Evolutionary conservation across 352 stramenopile species (phyloP), one percentile per base, ranked within the genome.

Genomic region (Labyrinthula sp.): DNA sequence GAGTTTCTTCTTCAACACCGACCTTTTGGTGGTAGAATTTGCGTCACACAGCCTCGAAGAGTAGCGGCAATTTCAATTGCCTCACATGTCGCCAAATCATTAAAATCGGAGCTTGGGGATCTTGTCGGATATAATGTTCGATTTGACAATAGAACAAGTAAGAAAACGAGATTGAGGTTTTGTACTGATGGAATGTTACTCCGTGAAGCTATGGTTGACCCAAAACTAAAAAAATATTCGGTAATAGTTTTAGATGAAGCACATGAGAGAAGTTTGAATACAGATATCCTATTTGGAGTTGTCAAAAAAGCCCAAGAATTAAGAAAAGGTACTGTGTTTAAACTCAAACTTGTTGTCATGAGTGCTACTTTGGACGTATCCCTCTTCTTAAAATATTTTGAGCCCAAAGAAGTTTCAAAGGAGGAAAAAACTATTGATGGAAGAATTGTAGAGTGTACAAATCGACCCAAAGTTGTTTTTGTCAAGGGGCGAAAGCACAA

Each of bases 61-160:
- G 87, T 99, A 14, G 90, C 90, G 18, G 91, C 89, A 4, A 98
- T 99, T 83, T 93, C 77, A 54, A 85, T 99, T 12, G 89, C 90
- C 2, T 77, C 85, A 21, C 86, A 90, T 60, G 92, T 99, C 2
- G 77, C 87, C 3, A 68, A 96, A 47, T 90, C 99, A 62, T 95
- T 97, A 81, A 79, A 91, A 59, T 76, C 90, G n/a, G 82, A 86
- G 49, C 60, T 97, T 5, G 89, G 34, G 5, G 33, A 24, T 6
- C 35, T 54, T 14, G 75, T 95, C 9, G 81, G 84, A 23, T 89
- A 93, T 65, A 76, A 69, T 33, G 77, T 93, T 28, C 69, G 82
- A 2, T 94, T 94, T 56, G 84, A 94, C 48, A 77, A 93, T 62
- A 75, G 64, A 36, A 80, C 50, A 80, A 45, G 66, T 74, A 41